Evolutionary conservation across 495 filamentous ascomycete species (phyloP).

Genomic region (Podospora conica): DNA sequence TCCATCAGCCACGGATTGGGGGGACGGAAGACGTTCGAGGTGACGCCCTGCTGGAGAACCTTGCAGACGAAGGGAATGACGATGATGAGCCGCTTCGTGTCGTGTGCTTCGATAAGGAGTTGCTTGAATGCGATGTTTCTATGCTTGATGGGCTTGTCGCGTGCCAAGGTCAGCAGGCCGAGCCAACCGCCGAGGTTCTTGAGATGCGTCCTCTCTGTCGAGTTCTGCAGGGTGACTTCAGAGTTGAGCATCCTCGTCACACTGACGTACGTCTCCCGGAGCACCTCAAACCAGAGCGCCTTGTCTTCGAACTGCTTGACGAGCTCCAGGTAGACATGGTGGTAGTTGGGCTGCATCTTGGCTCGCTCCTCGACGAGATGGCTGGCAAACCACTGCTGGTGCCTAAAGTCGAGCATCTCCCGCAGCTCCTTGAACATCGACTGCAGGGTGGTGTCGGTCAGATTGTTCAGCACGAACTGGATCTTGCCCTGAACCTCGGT

Average conservation of each 20-base stretch:
- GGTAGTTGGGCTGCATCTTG: constrained; percentile 93
- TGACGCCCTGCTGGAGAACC: constrained; percentile 74
- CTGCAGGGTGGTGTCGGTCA: constrained; percentile 80
- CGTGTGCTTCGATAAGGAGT: constrained; percentile 83
- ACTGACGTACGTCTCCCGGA: constrained; percentile 89
- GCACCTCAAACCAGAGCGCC: constrained; percentile 75
- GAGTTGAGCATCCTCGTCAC: constrained; percentile 81
- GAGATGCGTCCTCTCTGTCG: constrained; percentile 75
- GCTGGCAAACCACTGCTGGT: constrained; percentile 92
- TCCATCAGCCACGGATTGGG: constrained; percentile 98
- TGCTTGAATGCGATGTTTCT: constrained; percentile 97
- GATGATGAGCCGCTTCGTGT: constrained; percentile 80
- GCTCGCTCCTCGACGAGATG: constrained; percentile 96
- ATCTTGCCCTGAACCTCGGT: constrained; percentile 87
- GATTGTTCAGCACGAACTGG: constrained; percentile 92
- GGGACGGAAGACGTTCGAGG: constrained; percentile 83
- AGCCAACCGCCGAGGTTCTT: constrained; percentile 93
- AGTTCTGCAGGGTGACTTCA: constrained; percentile 70
- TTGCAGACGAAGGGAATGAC: constrained; percentile 97
- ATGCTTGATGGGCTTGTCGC: constrained; percentile 92
- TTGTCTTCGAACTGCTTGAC: constrained; percentile 75
- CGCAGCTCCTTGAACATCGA: constrained; percentile 73
- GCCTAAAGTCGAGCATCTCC: constrained; percentile 66
- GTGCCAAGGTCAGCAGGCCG: constrained; percentile 85
- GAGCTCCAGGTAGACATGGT: constrained; percentile 84